A percentile compares a stretch with the other conserved stretches of the same genome.
Conservation (phyloP, 2,329 filamentous ascomycete species). For the Epichloe elymi region DNA sequence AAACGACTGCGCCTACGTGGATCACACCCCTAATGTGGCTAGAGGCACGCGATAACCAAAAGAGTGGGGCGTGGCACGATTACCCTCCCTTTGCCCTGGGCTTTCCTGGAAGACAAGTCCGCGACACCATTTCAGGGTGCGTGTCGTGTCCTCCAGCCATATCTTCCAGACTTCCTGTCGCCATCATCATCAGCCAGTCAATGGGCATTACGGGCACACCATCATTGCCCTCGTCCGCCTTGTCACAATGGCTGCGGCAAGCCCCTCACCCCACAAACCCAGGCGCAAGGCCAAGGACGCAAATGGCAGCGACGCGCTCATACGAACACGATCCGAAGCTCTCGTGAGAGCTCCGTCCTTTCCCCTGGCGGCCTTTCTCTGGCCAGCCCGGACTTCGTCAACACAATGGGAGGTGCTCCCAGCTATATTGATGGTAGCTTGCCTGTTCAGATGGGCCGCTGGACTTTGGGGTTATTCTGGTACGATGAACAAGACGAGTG, state of each 20-base stretch:
- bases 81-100: too few relatives aligned
- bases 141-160: neutral
- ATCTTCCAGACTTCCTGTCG: neutral
- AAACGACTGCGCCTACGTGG: too few relatives aligned
- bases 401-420: constrained; percentile 92
- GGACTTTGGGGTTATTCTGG: constrained; percentile 93
- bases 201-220: neutral
- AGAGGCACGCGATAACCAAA: too few relatives aligned
- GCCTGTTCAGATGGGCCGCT: constrained; percentile 84
- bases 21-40: too few relatives aligned
- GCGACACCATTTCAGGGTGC: too few relatives aligned
- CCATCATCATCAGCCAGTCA: neutral
- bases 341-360: constrained; percentile 57
- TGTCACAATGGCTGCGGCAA: constrained; percentile 32
- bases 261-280: constrained; percentile 44
- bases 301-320: constrained; percentile 24
- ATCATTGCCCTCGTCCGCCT: constrained; percentile 2
- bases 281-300: constrained; percentile 40
- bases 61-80: too few relatives aligned
- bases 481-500: constrained; percentile 20
- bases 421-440: constrained; percentile 76
- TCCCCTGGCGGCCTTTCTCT: constrained; percentile 84
- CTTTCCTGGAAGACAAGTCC: too few relatives aligned
- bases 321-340: constrained; percentile 23
- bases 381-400: constrained; percentile 70